Evolutionary conservation across 306 rosid genomes (phyloP), one percentile per base, ranked within the genome.

Genomic region (Hippophae tibetana): DNA sequence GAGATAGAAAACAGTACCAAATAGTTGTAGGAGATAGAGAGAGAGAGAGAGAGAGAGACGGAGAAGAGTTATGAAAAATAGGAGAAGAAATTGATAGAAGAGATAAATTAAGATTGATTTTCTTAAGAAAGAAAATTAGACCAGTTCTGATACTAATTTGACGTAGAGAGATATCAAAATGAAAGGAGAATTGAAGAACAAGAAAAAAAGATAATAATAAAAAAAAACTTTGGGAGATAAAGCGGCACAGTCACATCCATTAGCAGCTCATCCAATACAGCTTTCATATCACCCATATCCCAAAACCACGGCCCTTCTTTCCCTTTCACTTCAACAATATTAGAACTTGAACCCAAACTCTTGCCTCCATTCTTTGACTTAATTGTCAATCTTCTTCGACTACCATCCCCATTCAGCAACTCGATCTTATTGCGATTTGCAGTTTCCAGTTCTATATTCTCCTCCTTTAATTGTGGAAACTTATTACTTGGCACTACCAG

Each of bases 231-330:
- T 18, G 18, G 18, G 18, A 18, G 18, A 18, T 18, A 71, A 45
- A 84, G 69, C 2, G 94, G 93, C 58, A 74, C 72, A 9, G 86
- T 56, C 51, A 78, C 86, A 57, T 89, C 88, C 86, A 68, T 73
- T 63, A 64, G 74, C 78, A 90, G 56, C 74, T 80, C 84, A 65
- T 84, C 78, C 67, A 76, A 52, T 18, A 90, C 78, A 48, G 69
- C 72, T 42, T 77, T 71, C 85, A 90, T 80, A 31, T 88, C 95
- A 57, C 90, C 95, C 62, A 90, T 81, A 74, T 84, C 87, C 57
- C 52, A 68, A 61, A 89, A 89, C 69, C 65, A 68, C 0, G 95
- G 90, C 6, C 90, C 90, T n/a, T 69, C 79, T 12, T 70, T 74
- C 72, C 74, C 72, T 64, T 73, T 74, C 64, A 67, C 72, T 70